Base-by-base conservation (phyloP, 2,329 filamentous ascomycete genomes). In the Ceratocystiopsis brevicomis region DNA sequence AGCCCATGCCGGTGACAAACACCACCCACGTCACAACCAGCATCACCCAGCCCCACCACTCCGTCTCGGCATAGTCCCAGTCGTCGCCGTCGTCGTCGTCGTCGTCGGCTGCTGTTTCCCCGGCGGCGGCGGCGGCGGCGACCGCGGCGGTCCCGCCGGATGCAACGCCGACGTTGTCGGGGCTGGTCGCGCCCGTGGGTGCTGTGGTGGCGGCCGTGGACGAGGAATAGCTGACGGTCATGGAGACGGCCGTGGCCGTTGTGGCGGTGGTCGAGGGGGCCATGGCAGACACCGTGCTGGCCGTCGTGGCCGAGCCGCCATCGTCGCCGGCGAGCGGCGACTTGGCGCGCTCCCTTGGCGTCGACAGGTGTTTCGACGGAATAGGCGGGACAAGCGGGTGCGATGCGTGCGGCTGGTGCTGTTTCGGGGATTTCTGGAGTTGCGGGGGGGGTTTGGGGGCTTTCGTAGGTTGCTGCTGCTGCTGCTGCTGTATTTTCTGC, bases 11-110 rank as follows among this genome's bases (percentile, higher is more conserved):
- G 1, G 90, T 76, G 17, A 96, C 86, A 58, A 98, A 96, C 21
- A 95, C 86, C 38, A 92, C 64, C 90, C 92, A 98, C 0, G 92
- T 98, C 39, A 84, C 79, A 37, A 81, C 64, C 32, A 98, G 66
- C 40, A 98, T 80, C 9, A 94, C 79, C 85, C 88, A 98, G 1
- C 90, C 90, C 88, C 90, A 98, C 78, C 84, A 93, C 54, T 90
- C 87, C 1, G 90, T 98, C 63, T 95, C 87, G 37, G 79, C 76
- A 56, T 96, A 95, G 61, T 94, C 84, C 78, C 85, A 90, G 47
- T 79, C 76, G 12, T 61, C 59, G 46, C 66, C 78, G 18, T 37
- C 41, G 10, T 19, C 43, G 18, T 38, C 41, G 25, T 38, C 45
- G 17, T 17, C 43, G 9, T 17, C 45, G 5, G 35, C 52, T 61